These are phyloP conservation scores for Sparassis latifolia DNA, from an alignment of 1,284 basidiomycete genomes.

Conservation along the genomic window DNA sequence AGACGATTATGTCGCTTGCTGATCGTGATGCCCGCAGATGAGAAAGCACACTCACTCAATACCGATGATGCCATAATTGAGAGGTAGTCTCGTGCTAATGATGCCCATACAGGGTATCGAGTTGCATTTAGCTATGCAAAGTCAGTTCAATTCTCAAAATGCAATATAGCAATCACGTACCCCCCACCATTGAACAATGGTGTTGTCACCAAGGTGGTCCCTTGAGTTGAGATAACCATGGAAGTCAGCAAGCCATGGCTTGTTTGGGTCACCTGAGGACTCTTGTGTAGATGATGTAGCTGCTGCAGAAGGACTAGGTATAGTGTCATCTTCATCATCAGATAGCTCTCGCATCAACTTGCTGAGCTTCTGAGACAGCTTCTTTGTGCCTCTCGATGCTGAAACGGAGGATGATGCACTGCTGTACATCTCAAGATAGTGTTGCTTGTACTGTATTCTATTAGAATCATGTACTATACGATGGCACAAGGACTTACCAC, in stretches of 20 bases:
- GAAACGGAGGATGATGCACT: too few species aligned
- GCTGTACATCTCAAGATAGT: too few species aligned
- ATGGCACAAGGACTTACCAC: too few species aligned
- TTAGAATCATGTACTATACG: too few species aligned
- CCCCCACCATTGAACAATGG: conserved; percentile 27
- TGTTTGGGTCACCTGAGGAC: too few species aligned
- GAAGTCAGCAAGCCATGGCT: conserved; percentile 7
- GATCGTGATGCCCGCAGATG: conserved; percentile 27
- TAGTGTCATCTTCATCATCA: too few species aligned
- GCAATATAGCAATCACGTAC: conserved; percentile 12
- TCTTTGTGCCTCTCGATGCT: too few species aligned
- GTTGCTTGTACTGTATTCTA: too few species aligned
- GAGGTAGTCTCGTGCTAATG: conserved; percentile 13
- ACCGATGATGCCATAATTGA: conserved; percentile 16
- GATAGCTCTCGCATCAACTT: too few species aligned
- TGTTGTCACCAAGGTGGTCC: conserved; percentile 17
- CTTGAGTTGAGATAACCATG: conserved; percentile 17
- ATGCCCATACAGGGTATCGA: conserved; percentile 12
- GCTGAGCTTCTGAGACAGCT: too few species aligned
- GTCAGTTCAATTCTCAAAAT: neutral
- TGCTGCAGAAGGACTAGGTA: too few species aligned
- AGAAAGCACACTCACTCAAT: conserved; percentile 9
- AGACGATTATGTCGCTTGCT: conserved; percentile 30
- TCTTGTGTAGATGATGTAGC: too few species aligned
- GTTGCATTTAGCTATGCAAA: conserved; percentile 8